These are phyloP conservation scores for Golubevia sp. DNA, from an alignment of 1,284 basidiomycete genomes.

Conservation along the genomic window DNA sequence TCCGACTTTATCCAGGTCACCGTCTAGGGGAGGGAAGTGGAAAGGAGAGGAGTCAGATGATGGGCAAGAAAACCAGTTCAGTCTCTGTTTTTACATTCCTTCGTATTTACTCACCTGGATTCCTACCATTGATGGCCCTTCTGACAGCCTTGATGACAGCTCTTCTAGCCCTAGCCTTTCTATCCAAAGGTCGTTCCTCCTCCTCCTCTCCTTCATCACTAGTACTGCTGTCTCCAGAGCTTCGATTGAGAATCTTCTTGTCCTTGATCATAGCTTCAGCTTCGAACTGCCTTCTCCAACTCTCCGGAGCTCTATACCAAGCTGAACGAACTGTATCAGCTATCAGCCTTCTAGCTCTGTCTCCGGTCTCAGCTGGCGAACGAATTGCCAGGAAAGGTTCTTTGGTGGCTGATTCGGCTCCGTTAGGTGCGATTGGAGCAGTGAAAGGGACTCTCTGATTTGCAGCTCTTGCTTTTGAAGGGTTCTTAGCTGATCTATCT, in stretches of 20 bases:
- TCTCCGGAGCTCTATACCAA: constrained; percentile 51
- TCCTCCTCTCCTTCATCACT: constrained; percentile 5
- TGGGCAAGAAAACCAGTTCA: no score
- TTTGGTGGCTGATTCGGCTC: constrained; percentile 26
- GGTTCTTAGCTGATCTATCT: not conserved
- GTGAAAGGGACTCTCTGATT: constrained; percentile 26
- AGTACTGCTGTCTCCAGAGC: constrained; percentile 10
- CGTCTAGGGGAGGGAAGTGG: no score
- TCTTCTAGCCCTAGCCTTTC: constrained; percentile 39
- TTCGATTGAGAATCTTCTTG: constrained; percentile 10
- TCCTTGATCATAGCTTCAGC: constrained; percentile 3
- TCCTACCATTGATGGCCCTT: constrained; percentile 46
- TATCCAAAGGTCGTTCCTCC: constrained; percentile 28
- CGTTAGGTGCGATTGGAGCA: constrained; percentile 35
- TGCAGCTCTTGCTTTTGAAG: not conserved
- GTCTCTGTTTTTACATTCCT: constrained; percentile 13
- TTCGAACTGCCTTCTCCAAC: constrained; percentile 51
- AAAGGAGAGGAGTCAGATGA: no score
- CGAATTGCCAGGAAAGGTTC: constrained; percentile 53
- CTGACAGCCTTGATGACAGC: constrained; percentile 41
- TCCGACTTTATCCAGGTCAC: not conserved
- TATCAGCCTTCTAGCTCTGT: constrained; percentile 45
- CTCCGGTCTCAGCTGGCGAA: constrained; percentile 39
- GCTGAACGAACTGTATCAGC: constrained; percentile 52
- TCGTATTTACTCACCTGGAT: constrained; percentile 7